Evolutionary conservation across 805 yeast species (phyloP).

Genomic region (Sugiyamaella qingdaonensis): DNA sequence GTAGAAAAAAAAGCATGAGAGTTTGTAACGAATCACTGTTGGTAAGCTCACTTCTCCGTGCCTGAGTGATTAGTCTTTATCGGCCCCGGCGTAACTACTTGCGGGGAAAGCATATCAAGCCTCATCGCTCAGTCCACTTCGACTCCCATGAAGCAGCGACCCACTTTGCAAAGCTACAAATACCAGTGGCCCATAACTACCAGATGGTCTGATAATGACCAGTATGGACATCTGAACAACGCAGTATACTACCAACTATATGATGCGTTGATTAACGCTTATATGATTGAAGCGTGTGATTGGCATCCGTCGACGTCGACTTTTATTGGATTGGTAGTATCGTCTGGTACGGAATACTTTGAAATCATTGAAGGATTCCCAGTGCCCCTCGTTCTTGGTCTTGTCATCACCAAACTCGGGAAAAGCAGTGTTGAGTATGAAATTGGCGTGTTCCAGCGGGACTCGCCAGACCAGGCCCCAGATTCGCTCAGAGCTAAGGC

Average conservation of each 20-base stretch:
- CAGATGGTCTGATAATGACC: constrained; percentile 29
- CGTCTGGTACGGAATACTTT: constrained; percentile 27
- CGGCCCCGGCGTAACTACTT: too few relatives aligned
- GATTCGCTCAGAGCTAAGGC: constrained; percentile 23
- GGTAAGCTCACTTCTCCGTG: too few relatives aligned
- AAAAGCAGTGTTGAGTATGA: constrained; percentile 28
- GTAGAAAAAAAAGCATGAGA: too few relatives aligned
- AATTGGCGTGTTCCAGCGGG: constrained; percentile 29
- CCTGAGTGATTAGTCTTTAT: too few relatives aligned
- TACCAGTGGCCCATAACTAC: constrained; percentile 16
- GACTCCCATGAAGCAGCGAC: constrained; percentile 5
- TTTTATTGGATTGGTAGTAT: constrained; percentile 26
- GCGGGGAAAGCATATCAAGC: too few relatives aligned
- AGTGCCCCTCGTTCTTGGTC: constrained; percentile 25
- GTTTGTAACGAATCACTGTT: too few relatives aligned
- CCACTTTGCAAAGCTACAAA: constrained; percentile 20
- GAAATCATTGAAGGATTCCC: constrained; percentile 29
- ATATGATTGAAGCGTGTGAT: constrained; percentile 21
- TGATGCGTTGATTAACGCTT: constrained; percentile 21
- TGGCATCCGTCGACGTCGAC: constrained; percentile 18
- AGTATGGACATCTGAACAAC: constrained; percentile 28
- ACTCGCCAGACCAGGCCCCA: constrained; percentile 12
- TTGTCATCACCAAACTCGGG: constrained; percentile 26
- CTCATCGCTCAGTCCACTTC: too few relatives aligned
- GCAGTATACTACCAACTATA: constrained; percentile 27